Evolutionary conservation across 805 yeast species (phyloP), one percentile per base, ranked within the genome.

Genomic region (Candida chauliodis): DNA sequence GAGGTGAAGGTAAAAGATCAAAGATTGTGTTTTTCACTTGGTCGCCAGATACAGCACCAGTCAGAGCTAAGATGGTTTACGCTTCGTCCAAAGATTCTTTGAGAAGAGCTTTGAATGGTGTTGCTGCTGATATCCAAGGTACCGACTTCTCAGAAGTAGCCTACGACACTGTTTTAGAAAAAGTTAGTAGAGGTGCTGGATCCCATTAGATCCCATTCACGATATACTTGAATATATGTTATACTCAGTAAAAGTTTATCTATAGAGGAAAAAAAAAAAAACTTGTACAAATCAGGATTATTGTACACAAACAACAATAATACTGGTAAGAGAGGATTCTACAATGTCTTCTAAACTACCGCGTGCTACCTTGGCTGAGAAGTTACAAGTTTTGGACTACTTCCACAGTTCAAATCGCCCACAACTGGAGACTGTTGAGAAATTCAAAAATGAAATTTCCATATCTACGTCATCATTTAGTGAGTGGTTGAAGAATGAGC

Each of bases 31-130:
- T 71, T 67, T 70, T 60, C 73, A 85, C 93, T 51, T 93, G 99
- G 99, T 81, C 97, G 46, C 99, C 99, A 56, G 99, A 93, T 63
- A 87, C 95, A 46, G 96, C 98, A 39, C 88, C 93, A 46, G 81
- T 93, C 57, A 84, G 95, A 75, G 66, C 89, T 54, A 93, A 93
- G 84, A 93, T 93, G 99, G 85, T 91, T 47, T 91, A 90, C 73
- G 98, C 99, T 34, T 80, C 96, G n/a, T 90, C 98, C 44, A 89
- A 89, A 71, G 98, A 90, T 56, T 96, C 97, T 35, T 78, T 93
- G 59, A 91, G 98, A 77, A 88, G 96, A 71, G 91, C 99, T 41
- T 76, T 93, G 60, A 91, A 86, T 64, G 99, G 99, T 67, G 81
- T 93, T 51, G 73, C 96, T 41, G 66, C 95, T 52, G 99, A 93